Percentiles rank a stretch among this genome's conserved stretches.
Evolutionary conservation across 371 early-diverging fungal genomes (phyloP).

Genomic region (Mortierella sp.): DNA sequence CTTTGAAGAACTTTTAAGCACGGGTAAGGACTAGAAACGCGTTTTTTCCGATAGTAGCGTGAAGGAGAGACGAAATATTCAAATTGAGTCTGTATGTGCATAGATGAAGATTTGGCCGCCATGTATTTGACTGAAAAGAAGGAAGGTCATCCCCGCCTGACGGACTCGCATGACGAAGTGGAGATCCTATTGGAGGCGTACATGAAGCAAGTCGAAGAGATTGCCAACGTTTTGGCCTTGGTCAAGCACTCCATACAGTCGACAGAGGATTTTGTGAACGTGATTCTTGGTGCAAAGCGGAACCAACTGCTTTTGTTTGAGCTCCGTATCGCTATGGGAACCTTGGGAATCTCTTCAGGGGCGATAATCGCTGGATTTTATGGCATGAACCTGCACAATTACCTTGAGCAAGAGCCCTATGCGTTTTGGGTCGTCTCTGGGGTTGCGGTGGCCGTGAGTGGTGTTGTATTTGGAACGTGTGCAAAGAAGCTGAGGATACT

Average conservation of each 20-base stretch:
- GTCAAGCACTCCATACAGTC: constrained; percentile 78
- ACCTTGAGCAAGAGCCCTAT: constrained; percentile 71
- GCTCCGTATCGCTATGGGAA: constrained; percentile 79
- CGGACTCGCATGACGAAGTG: constrained; percentile 83
- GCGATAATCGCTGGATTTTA: constrained; percentile 75
- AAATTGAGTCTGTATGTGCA: too few species aligned
- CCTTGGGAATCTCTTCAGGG: constrained; percentile 77
- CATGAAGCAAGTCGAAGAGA: constrained; percentile 85
- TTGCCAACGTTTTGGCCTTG: constrained; percentile 71
- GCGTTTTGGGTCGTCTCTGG: constrained; percentile 72
- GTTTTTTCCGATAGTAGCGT: too few species aligned
- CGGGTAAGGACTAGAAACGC: constrained; percentile 61
- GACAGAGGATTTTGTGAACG: constrained; percentile 86
- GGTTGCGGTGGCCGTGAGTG: constrained; percentile 49
- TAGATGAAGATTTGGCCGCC: constrained; percentile 87
- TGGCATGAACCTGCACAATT: constrained; percentile 87
- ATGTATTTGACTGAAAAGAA: constrained; percentile 88
- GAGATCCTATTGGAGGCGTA: constrained; percentile 90
- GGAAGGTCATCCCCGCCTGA: constrained; percentile 60
- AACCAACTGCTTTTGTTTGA: constrained; percentile 86
- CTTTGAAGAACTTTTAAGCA: constrained; percentile 80
- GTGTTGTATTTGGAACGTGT: constrained; percentile 24
- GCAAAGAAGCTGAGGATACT: constrained; percentile 22
- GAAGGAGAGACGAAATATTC: too few species aligned
- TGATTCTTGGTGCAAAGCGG: constrained; percentile 82